Evolutionary conservation across 805 yeast species (phyloP).

Genomic region (Metschnikowia santaceciliae): DNA sequence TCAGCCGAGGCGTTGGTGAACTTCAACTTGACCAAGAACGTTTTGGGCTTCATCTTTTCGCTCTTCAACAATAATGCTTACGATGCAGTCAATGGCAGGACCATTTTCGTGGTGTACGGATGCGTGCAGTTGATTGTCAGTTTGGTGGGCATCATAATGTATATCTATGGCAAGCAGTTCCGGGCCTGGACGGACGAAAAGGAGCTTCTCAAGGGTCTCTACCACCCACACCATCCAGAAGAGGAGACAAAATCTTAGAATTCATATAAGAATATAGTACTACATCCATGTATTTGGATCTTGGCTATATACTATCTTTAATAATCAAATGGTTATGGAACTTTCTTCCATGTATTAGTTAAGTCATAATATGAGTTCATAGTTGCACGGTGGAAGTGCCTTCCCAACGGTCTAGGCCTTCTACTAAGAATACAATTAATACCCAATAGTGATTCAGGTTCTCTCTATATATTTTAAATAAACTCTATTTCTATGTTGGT

Average conservation of each 20-base stretch:
- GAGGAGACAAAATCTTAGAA: neutral
- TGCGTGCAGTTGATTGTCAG: constrained; percentile 47
- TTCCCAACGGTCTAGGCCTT: too few relatives aligned
- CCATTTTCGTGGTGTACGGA: constrained; percentile 51
- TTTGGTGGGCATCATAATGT: constrained; percentile 47
- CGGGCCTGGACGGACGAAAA: constrained; percentile 50
- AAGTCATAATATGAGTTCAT: too few relatives aligned
- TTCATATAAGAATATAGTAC: too few relatives aligned
- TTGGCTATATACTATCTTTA: too few relatives aligned
- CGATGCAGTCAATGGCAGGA: constrained; percentile 38
- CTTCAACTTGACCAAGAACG: constrained; percentile 51
- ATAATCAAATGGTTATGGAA: too few relatives aligned
- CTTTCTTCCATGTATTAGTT: too few relatives aligned
- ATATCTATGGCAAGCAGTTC: constrained; percentile 49
- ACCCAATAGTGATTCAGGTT: too few relatives aligned
- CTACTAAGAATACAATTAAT: too few relatives aligned
- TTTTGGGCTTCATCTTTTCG: constrained; percentile 53
- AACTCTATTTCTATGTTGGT: too few relatives aligned
- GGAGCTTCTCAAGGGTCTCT: constrained; percentile 39
- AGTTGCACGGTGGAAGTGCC: too few relatives aligned
- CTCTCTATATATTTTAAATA: too few relatives aligned
- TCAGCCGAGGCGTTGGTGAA: constrained; percentile 59
- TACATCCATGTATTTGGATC: too few relatives aligned
- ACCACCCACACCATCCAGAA: constrained; percentile 8
- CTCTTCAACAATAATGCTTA: constrained; percentile 50